Evolutionary conservation across 2,329 filamentous ascomycete genomes (phyloP).

Genomic region (Aaosphaeria pasadenensis): DNA sequence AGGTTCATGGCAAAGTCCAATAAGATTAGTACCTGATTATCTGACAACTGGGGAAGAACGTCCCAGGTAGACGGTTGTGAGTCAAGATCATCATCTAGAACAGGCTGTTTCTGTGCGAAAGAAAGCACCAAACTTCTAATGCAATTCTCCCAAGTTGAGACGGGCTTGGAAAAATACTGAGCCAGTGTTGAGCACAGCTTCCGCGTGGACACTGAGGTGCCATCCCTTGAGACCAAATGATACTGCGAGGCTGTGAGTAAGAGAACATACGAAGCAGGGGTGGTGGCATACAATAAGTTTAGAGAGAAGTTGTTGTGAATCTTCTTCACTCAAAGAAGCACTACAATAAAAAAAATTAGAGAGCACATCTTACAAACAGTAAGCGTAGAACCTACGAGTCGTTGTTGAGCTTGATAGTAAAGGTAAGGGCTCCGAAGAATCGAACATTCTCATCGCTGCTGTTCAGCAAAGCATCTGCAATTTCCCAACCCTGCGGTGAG

Average conservation of each 20-base stretch:
- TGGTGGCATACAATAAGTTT: slow-evolving; percentile 29
- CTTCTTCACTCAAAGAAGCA: slow-evolving; percentile 27
- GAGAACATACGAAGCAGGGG: background rate
- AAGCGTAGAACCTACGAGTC: slow-evolving; percentile 60
- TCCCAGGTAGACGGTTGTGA: slow-evolving; percentile 43
- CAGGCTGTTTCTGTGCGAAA: slow-evolving; percentile 47
- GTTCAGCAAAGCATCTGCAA: slow-evolving; percentile 72
- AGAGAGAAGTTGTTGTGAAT: slow-evolving; percentile 34
- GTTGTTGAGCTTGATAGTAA: slow-evolving; percentile 93
- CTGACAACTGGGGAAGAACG: slow-evolving; percentile 47
- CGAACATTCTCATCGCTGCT: slow-evolving; percentile 71
- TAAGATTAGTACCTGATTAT: slow-evolving; percentile 53
- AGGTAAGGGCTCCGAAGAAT: slow-evolving; percentile 90
- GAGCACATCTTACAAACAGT: background rate
- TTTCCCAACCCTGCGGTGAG: slow-evolving; percentile 77
- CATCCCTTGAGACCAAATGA: slow-evolving; percentile 27
- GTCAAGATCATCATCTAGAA: slow-evolving; percentile 50
- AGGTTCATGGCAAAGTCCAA: slow-evolving; percentile 65
- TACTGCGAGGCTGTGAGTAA: slow-evolving; percentile 17
- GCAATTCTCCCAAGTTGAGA: slow-evolving; percentile 64
- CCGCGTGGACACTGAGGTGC: slow-evolving; percentile 61
- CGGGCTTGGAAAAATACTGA: slow-evolving; percentile 71
- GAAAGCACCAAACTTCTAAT: slow-evolving; percentile 63
- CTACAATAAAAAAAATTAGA: slow-evolving; percentile 5
- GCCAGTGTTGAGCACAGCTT: slow-evolving; percentile 77